Conservation (phyloP, 1,284 basidiomycete genomes). For the Puccinia horiana region DNA sequence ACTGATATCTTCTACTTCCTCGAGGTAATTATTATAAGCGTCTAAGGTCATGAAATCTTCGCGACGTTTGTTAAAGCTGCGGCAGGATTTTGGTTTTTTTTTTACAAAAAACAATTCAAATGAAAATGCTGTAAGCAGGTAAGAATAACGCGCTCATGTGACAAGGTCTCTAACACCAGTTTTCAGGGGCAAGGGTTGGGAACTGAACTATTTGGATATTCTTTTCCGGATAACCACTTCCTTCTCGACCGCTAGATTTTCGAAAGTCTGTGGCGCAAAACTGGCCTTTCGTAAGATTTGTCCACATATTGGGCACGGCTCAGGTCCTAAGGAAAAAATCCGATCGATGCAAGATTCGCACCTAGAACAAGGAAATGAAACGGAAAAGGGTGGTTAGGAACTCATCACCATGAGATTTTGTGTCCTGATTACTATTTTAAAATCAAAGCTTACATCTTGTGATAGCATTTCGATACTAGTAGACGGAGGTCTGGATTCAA, state of each 20-base stretch:
- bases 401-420: slow-evolving; percentile 15
- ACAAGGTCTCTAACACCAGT: background rate
- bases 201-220: slow-evolving; percentile 75
- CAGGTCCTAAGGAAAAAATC: slow-evolving; percentile 91
- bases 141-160: background rate
- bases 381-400: slow-evolving; percentile 8
- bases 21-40: slow-evolving; percentile 93
- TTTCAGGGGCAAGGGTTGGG: background rate
- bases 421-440: background rate
- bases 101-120: background rate
- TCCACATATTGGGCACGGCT: slow-evolving; percentile 90
- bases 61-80: slow-evolving; percentile 84
- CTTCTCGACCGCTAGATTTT: slow-evolving; percentile 93
- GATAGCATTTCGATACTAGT: slow-evolving; percentile 91
- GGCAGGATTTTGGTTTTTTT: background rate
- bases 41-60: slow-evolving; percentile 83
- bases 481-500: slow-evolving; percentile 90
- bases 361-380: slow-evolving; percentile 62
- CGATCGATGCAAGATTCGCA: slow-evolving; percentile 98
- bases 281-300: slow-evolving; percentile 87
- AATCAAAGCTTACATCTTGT: slow-evolving; percentile 76
- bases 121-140: slow-evolving; percentile 29
- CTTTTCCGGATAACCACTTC: slow-evolving; percentile 85
- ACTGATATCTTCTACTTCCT: slow-evolving; percentile 95
- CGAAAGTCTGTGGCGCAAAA: slow-evolving; percentile 94